Evolutionary conservation across 768 basidiomycete species (phyloP).

Genomic region (Boletus rufocinnamomeus): DNA sequence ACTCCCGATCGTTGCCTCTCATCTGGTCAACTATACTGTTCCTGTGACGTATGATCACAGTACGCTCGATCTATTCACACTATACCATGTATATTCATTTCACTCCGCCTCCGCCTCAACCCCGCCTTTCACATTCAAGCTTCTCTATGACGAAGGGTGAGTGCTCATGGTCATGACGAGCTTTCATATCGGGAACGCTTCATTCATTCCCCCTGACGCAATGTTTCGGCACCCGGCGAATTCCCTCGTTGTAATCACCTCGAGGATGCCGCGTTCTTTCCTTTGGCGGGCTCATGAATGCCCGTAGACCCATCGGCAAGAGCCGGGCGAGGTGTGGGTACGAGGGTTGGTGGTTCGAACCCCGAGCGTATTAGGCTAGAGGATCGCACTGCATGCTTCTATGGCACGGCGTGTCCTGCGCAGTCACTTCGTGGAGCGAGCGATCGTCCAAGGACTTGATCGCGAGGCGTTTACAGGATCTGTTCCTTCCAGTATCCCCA

Average conservation of each 20-base stretch:
- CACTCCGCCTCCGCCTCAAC: slow-evolving; percentile 33
- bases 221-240: slow-evolving; percentile 12
- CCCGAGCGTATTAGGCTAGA: not conserved
- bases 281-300: slow-evolving; percentile 5
- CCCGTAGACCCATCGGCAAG: not conserved
- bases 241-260: slow-evolving; percentile 33
- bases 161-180: slow-evolving; percentile 10
- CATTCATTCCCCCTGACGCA: slow-evolving; percentile 12
- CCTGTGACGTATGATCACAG: slow-evolving; percentile 33
- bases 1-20: slow-evolving; percentile 19
- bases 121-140: slow-evolving; percentile 25
- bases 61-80: not conserved
- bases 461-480: not conserved
- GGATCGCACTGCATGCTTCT: slow-evolving; percentile 11
- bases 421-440: not conserved
- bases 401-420: slow-evolving; percentile 1
- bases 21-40: slow-evolving; percentile 16
- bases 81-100: slow-evolving; percentile 15
- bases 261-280: slow-evolving; percentile 29
- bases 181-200: slow-evolving; percentile 16
- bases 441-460: slow-evolving; percentile 7
- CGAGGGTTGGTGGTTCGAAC: slow-evolving; percentile 13
- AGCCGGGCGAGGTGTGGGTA: slow-evolving; percentile 15
- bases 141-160: slow-evolving; percentile 21
- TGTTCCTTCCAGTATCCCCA: not conserved